Evolutionary conservation across 2,329 filamentous ascomycete genomes (phyloP), one percentile per base, ranked within the genome.

Genomic region (Periconia sp.): DNA sequence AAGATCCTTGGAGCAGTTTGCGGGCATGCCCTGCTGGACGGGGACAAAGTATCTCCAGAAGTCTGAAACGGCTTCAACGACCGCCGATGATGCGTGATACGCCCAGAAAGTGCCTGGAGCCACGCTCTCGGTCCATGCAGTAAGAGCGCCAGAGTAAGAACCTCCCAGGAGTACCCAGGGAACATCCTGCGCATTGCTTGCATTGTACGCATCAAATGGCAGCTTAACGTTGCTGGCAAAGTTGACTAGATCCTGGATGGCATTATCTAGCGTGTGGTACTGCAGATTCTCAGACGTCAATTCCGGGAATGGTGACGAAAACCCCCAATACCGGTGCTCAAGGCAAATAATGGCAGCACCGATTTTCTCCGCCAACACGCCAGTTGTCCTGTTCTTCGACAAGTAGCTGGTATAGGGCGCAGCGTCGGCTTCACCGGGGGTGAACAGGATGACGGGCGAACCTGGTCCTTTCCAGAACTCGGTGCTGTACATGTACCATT

Each of bases 401-500:
- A 37, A 23, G 37, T 41, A 41, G 14, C 20, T 30, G 13, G 40
- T 49, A 35, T 40, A 49, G 6, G 13, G n/a, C 20, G 23, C 40
- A 13, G 47, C 47, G 9, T 35, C n/a, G 13, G 20, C 33, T 41
- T 49, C 47, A 14, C 47, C 47, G 20, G 47, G 47, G 8, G 33
- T 49, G 17, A 41, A 23, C 6, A 49, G 40, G 20, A 49, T 49
- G 35, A 49, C 35, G 1, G 47, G 47, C 8, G 31, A 40, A 1
- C 47, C 47, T 3, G 47, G 19, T 17, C 47, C 47, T 49, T 49
- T 49, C 47, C 47, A 49, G 35, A 30, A 49, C 19, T 49, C 17
- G 8, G 47, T 40, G 11, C 35, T 27, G 18, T 41, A 49, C 47
- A 35, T 41, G 33, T 40, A 49, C 17, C 37, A 37, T 23, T 49